These are phyloP conservation scores for Thamnidium elegans DNA, from an alignment of 192 early-diverging fungal genomes.

Conservation along the genomic window DNA sequence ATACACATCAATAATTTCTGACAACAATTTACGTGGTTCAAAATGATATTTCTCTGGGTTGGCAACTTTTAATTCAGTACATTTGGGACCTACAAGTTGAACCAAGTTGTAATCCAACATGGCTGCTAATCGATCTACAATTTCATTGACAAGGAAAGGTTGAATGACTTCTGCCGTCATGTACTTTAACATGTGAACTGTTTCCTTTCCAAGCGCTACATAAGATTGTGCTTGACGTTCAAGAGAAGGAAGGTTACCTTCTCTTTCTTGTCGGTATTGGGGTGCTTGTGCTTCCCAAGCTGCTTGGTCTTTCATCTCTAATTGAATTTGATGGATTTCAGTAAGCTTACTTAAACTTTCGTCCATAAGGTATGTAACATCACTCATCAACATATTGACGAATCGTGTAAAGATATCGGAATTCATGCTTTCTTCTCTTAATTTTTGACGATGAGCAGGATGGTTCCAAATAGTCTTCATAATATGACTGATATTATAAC, in stretches of 20 bases:
- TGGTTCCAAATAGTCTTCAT: conserved; percentile 81
- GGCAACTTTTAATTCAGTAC: conserved; percentile 80
- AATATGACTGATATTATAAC: conserved; percentile 93
- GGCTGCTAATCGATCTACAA: conserved; percentile 90
- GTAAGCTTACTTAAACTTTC: conserved; percentile 86
- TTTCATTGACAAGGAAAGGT: conserved; percentile 86
- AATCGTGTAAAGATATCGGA: conserved; percentile 83
- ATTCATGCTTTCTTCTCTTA: conserved; percentile 61
- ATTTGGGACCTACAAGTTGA: conserved; percentile 87
- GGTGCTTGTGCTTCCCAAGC: conserved; percentile 48
- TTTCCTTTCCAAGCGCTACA: conserved; percentile 86
- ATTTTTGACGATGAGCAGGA: conserved; percentile 62
- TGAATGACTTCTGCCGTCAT: conserved; percentile 74
- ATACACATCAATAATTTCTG: conserved; percentile 83
- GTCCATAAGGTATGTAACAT: conserved; percentile 92
- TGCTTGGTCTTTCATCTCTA: conserved; percentile 63
- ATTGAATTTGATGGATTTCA: conserved; percentile 80
- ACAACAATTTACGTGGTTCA: conserved; percentile 78
- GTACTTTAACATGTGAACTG: conserved; percentile 88
- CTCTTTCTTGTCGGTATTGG: conserved; percentile 61
- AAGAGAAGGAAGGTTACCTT: conserved; percentile 49
- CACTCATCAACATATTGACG: conserved; percentile 90
- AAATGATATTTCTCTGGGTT: conserved; percentile 79
- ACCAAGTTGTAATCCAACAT: conserved; percentile 96
- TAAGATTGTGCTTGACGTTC: conserved; percentile 88